Conservation (phyloP, 345 rosid species). For the Citrus hindsii region DNA sequence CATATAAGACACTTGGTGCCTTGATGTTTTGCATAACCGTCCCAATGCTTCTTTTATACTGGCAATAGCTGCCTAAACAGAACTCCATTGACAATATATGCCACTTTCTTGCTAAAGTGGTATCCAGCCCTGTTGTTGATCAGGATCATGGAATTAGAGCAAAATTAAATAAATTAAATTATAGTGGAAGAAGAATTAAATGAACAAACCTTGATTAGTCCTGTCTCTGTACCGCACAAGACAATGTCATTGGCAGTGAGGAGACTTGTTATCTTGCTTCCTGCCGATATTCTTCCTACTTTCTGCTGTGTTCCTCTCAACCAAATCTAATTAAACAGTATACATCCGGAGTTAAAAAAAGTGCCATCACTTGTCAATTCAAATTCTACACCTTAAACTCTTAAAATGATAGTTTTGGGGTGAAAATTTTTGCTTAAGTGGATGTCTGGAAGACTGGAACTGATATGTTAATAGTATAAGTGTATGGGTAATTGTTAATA, state of each 20-base stretch:
- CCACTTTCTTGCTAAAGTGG: slow-evolving; percentile 44
- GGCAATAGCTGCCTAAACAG: neutral
- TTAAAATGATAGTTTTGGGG: neutral
- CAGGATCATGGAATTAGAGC: neutral
- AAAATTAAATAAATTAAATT: neutral
- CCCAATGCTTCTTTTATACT: neutral
- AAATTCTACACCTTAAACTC: neutral
- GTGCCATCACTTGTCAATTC: neutral
- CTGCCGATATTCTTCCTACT: slow-evolving; percentile 87
- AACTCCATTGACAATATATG: neutral
- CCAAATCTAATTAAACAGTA: slow-evolving; percentile 59
- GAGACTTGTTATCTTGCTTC: slow-evolving; percentile 85
- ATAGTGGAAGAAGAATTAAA: neutral
- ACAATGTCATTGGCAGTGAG: slow-evolving; percentile 72
- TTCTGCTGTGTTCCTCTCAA: slow-evolving; percentile 73
- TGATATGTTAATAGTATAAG: no score
- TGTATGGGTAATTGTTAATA: no score
- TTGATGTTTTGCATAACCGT: neutral
- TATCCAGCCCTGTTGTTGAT: slow-evolving; percentile 73
- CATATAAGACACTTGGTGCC: neutral
- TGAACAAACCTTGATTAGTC: slow-evolving; percentile 67
- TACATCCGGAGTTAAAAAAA: neutral
- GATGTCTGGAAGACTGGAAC: no score
- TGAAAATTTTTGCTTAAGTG: neutral
- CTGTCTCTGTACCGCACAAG: slow-evolving; percentile 82